Percentiles rank a stretch among this genome's conserved stretches.
Conservation (phyloP, 164 flowering plant species). For the Vitis rotundifolia region DNA sequence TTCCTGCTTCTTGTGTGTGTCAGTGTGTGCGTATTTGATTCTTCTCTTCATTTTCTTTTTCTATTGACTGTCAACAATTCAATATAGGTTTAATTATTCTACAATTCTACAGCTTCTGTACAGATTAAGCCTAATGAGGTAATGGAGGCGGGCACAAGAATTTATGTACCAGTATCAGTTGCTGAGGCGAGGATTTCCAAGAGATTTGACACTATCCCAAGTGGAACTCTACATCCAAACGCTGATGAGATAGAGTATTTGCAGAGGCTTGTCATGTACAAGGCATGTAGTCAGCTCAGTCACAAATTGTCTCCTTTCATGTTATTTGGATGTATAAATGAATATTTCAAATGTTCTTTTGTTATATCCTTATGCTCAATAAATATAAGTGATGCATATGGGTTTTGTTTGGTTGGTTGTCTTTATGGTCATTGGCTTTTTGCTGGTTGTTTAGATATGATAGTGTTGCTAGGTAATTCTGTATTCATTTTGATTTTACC, state of each 20-base stretch:
- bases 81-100: slow-evolving; percentile 24
- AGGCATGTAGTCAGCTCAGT: slow-evolving; percentile 37
- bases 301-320: too few species aligned
- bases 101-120: slow-evolving; percentile 33
- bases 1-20: neutral
- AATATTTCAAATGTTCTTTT: neutral
- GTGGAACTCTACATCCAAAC: slow-evolving; percentile 85
- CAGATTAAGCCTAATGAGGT: slow-evolving; percentile 75
- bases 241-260: slow-evolving; percentile 90
- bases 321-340: neutral
- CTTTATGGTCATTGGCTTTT: neutral
- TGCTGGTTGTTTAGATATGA: neutral
- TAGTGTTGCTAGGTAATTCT: neutral
- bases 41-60: neutral
- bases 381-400: too few species aligned
- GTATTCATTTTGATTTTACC: neutral
- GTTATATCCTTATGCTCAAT: too few species aligned
- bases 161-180: slow-evolving; percentile 76
- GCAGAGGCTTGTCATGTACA: slow-evolving; percentile 85
- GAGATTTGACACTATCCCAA: slow-evolving; percentile 83
- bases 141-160: slow-evolving; percentile 66
- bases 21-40: neutral
- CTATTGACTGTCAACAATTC: neutral
- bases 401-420: neutral
- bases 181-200: slow-evolving; percentile 70